Base-by-base conservation (phyloP, 192 early-diverging fungal genomes). In the Rhizophagus clarus region DNA sequence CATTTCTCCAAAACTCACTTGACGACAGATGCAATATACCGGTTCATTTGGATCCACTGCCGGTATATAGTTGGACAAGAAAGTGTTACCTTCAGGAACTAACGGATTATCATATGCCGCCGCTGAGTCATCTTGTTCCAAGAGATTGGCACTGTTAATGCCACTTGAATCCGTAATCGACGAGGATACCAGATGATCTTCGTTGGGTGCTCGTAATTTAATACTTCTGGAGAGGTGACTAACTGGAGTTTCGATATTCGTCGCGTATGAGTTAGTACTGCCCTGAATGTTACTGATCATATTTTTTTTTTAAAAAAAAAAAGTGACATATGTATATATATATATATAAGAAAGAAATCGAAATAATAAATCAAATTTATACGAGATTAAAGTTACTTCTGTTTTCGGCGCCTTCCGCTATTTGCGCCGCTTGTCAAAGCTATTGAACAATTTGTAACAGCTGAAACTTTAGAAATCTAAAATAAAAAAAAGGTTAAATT, bases 1-100 rank as follows among this genome's bases (percentile, higher is more conserved):
- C 77, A 79, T 79, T 40, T 79, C 77, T 2, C 77, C 77, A 79
- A 72, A 79, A 61, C 77, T 79, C 20, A 79, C 77, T 79, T 71
- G 66, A 17, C 56, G 15, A 45, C 77, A 79, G 61, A 40, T 28
- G 32, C 77, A 79, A 60, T 79, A 79, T 42, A 51, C n/a, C 3
- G 77, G 77, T 24, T 79, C 77, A 9, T 72, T 72, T 22, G 71
- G 71, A 51, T 72, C 71, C 45, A 72, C 24, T 14, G 70, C 4
- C 26, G 42, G 71, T 49, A 72, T 34, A 6, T 49, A 72, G 24
- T 34, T 34, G 26, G 71, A 72, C 28, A 45, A 29, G 20, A 45
- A 71, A 24, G 40, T 42, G 40, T 26, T 45, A 22, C 22, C 17
- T 22, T 40, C 69, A 45, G 40, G 1, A n/a, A 72, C 45, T 49